Percentiles rank a stretch among this genome's conserved stretches.
phyloP scores from a whole-genome alignment of 208 protist genomes.

The Crithidia thermophila region DNA sequence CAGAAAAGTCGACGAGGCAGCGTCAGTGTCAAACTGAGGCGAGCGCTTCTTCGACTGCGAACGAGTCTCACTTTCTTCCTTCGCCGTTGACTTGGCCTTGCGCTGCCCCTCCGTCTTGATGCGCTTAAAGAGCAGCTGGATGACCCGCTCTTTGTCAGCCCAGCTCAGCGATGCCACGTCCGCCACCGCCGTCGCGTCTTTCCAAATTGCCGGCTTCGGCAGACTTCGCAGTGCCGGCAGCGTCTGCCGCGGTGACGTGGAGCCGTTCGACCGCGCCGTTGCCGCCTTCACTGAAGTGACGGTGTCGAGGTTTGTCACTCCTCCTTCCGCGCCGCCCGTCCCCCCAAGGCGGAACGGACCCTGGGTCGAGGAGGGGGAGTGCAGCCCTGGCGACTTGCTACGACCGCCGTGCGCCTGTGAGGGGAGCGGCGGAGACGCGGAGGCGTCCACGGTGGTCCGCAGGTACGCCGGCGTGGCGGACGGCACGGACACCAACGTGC shows the following conservation, averaged over 20 bases:
- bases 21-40: not conserved
- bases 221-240: constrained; percentile 25
- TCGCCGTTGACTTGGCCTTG: not conserved
- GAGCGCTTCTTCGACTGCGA: not conserved
- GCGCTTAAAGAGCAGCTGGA: constrained; percentile 81
- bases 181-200: constrained; percentile 57
- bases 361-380: too few species aligned
- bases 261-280: too few species aligned
- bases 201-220: constrained; percentile 48
- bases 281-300: too few species aligned
- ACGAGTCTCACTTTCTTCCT: not conserved
- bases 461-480: constrained; percentile 9
- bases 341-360: too few species aligned
- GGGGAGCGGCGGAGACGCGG: too few species aligned
- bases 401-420: too few species aligned
- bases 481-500: constrained; percentile 12
- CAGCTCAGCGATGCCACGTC: constrained; percentile 84
- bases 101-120: constrained; percentile 47
- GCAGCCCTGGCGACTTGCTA: too few species aligned
- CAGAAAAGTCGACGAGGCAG: constrained; percentile 44
- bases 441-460: not conserved
- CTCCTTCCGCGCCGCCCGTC: too few species aligned
- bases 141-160: constrained; percentile 90
- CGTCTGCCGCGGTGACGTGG: not conserved
- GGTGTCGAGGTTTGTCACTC: too few species aligned